A percentile compares a stretch with the other conserved stretches of the same genome.
Conservation (phyloP, 2,329 filamentous ascomycete species). For the Monosporascus sp. region DNA sequence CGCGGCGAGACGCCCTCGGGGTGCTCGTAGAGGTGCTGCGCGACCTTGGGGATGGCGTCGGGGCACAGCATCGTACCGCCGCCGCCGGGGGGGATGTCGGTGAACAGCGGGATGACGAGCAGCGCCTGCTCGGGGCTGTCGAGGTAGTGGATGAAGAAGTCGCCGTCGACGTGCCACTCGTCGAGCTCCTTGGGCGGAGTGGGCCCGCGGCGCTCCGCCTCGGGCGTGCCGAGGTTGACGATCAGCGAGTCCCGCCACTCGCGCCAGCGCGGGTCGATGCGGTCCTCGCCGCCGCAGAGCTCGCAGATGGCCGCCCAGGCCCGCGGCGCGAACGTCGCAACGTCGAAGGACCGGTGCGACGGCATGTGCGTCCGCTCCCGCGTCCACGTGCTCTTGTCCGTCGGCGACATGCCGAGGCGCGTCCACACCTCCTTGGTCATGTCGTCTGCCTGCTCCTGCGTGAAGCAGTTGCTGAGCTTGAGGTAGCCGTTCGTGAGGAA, state of each 20-base stretch:
- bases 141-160: slow-evolving; percentile 68
- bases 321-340: slow-evolving; percentile 53
- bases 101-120: slow-evolving; percentile 63
- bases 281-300: slow-evolving; percentile 58
- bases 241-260: slow-evolving; percentile 64
- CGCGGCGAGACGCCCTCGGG: slow-evolving; percentile 61
- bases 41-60: slow-evolving; percentile 50
- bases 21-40: slow-evolving; percentile 52
- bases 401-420: slow-evolving; percentile 57
- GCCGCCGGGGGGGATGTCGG: slow-evolving; percentile 52
- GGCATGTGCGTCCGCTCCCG: slow-evolving; percentile 60
- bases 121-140: slow-evolving; percentile 65
- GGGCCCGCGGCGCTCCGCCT: slow-evolving; percentile 40
- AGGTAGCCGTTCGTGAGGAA: slow-evolving; percentile 53
- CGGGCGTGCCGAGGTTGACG: slow-evolving; percentile 59
- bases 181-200: slow-evolving; percentile 46
- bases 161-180: slow-evolving; percentile 65
- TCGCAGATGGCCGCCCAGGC: slow-evolving; percentile 63
- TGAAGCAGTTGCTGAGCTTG: slow-evolving; percentile 43
- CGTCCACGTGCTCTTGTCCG: slow-evolving; percentile 62
- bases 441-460: slow-evolving; percentile 23
- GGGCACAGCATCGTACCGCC: slow-evolving; percentile 63
- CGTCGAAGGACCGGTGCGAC: slow-evolving; percentile 47
- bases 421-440: slow-evolving; percentile 51
- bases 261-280: slow-evolving; percentile 40